Percentiles rank a stretch among this genome's conserved stretches.
phyloP scores from a whole-genome alignment of 441 rosid genomes.

The Omphalea diandra region DNA sequence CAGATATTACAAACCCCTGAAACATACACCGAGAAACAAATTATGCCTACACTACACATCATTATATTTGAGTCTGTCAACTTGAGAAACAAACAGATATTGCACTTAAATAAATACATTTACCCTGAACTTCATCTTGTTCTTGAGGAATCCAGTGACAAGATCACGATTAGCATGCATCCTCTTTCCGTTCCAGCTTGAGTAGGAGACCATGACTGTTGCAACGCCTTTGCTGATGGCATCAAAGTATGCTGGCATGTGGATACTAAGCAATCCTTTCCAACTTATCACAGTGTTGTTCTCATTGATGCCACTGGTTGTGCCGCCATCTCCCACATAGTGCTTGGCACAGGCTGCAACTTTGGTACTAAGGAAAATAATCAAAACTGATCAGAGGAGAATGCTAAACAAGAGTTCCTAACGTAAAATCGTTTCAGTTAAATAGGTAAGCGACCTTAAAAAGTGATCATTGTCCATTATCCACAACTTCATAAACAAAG shows the following conservation, averaged over 20 bases:
- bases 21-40: background rate
- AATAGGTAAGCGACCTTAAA: too few species aligned
- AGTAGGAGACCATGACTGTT: conserved; percentile 65
- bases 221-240: conserved; percentile 64
- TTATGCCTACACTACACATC: background rate
- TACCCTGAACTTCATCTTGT: conserved; percentile 52
- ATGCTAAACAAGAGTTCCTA: background rate
- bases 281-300: conserved; percentile 46
- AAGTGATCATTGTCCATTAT: too few species aligned
- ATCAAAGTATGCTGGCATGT: conserved; percentile 60
- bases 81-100: background rate
- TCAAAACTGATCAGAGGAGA: conserved; percentile 8
- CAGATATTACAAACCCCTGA: conserved; percentile 54
- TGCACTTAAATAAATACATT: background rate
- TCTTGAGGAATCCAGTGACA: conserved; percentile 54
- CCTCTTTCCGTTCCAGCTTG: conserved; percentile 66
- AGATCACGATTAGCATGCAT: conserved; percentile 61
- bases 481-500: background rate
- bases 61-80: background rate
- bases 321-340: conserved; percentile 75
- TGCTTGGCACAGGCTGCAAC: conserved; percentile 78
- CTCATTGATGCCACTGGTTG: conserved; percentile 55
- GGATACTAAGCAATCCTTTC: conserved; percentile 53
- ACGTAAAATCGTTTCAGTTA: background rate
- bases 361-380: conserved; percentile 34